These are phyloP conservation scores for Clarireedia paspali DNA, from an alignment of 2,329 filamentous ascomycete species.

Conservation along the genomic window DNA sequence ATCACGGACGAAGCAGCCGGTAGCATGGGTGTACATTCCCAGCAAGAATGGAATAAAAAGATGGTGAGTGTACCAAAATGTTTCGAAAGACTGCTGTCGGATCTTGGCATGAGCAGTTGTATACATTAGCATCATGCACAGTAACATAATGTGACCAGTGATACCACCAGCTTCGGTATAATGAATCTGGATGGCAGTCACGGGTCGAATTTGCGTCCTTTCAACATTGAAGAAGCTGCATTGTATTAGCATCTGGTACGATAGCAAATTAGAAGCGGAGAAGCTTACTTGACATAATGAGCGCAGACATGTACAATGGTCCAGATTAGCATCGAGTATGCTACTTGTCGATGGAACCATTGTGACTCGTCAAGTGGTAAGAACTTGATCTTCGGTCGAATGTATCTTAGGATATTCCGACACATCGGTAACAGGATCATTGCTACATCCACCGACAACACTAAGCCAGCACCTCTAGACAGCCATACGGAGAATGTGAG, in stretches of 20 bases:
- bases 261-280: neutral
- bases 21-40: slow-evolving; percentile 90
- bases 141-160: slow-evolving; percentile 92
- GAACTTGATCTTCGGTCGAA: slow-evolving; percentile 82
- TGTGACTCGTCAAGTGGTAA: slow-evolving; percentile 92
- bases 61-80: slow-evolving; percentile 99
- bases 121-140: slow-evolving; percentile 99
- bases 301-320: slow-evolving; percentile 66
- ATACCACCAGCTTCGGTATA: slow-evolving; percentile 84
- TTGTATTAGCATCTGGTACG: slow-evolving; percentile 9
- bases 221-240: slow-evolving; percentile 90
- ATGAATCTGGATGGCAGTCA: slow-evolving; percentile 81
- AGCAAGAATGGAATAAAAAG: slow-evolving; percentile 96
- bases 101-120: slow-evolving; percentile 91
- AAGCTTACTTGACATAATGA: slow-evolving; percentile 86
- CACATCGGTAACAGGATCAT: slow-evolving; percentile 93
- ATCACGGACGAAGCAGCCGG: slow-evolving; percentile 93
- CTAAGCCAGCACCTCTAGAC: slow-evolving; percentile 84
- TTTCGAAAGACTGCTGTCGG: slow-evolving; percentile 93
- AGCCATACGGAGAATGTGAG: slow-evolving; percentile 91
- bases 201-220: slow-evolving; percentile 68
- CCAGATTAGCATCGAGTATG: slow-evolving; percentile 82
- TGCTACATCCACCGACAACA: slow-evolving; percentile 74
- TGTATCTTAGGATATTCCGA: slow-evolving; percentile 74
- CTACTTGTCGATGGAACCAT: slow-evolving; percentile 94